Conservation (phyloP, 1,139 yeast genomes). For the Wickerhamomyces sp. region DNA sequence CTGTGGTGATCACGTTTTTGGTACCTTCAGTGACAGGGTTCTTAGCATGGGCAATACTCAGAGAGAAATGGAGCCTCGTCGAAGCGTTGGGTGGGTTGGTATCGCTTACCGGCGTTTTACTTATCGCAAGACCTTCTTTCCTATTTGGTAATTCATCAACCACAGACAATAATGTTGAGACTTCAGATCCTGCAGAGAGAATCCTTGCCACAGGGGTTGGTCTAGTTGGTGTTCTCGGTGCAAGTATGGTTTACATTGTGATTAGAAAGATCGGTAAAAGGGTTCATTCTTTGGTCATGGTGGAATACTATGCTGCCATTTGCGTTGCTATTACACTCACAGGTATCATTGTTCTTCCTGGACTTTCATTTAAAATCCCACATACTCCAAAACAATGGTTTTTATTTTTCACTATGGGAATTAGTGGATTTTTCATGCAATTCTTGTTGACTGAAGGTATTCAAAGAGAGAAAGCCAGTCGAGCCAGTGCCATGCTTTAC, state of each 20-base stretch:
- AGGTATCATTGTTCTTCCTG: conserved; percentile 53
- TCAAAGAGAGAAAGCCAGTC: conserved; percentile 75
- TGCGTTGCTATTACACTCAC: conserved; percentile 52
- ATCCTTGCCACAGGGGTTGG: conserved; percentile 59
- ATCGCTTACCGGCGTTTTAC: conserved; percentile 69
- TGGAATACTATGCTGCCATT: conserved; percentile 66
- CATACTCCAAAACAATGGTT: conserved; percentile 57
- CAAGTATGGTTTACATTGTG: conserved; percentile 64
- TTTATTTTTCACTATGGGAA: conserved; percentile 55
- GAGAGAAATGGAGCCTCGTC: conserved; percentile 59
- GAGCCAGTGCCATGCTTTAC: conserved; percentile 72
- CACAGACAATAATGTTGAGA: conserved; percentile 24
- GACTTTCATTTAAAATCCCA: conserved; percentile 57
- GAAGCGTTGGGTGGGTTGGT: conserved; percentile 68
- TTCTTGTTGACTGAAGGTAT: conserved; percentile 75
- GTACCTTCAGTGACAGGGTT: conserved; percentile 75
- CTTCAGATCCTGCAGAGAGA: conserved; percentile 28
- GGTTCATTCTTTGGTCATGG: conserved; percentile 78
- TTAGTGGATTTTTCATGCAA: conserved; percentile 80
- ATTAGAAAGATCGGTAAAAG: conserved; percentile 69
- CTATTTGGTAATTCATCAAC: conserved; percentile 41
- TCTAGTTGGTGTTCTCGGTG: conserved; percentile 65
- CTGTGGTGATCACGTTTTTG: conserved; percentile 74
- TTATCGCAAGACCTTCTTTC: conserved; percentile 81
- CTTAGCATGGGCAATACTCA: conserved; percentile 61